Evolutionary conservation across 106 monocot species (phyloP), one percentile per base, ranked within the genome.

Genomic region (Apostasia ramifera): DNA sequence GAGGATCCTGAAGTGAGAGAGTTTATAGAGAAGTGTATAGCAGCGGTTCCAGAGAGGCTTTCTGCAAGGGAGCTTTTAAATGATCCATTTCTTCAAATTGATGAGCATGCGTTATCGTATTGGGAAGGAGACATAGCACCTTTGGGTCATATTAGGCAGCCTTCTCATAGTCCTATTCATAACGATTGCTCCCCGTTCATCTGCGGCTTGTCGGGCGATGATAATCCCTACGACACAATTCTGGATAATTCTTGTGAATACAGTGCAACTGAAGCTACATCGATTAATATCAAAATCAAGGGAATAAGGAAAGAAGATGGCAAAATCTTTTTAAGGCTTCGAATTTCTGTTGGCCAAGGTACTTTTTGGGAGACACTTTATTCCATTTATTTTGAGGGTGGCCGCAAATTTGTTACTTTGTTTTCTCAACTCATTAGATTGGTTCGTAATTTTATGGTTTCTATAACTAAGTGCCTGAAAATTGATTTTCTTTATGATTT

Each of bases 11-110:
- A 81, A 49, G 87, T 88, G 68, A 75, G 78, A 62, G 53, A 47
- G 59, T 88, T 88, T n/a, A 68, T 88, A 1, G 87, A 88, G 60
- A 83, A 83, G 68, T 88, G 87, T 66, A 41, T 88, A 44, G 83
- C 59, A 3, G 47, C 78, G 13, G 80, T 65, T 1, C 75, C 81
- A 9, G 8, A 53, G 42, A 80, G 87, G 69, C 68, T 78, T 2
- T 72, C 87, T 11, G 81, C 87, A 10, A 80, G 66, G 52, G 83
- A 88, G 72, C 74, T 88, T 53, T 56, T 88, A 41, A 72, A 77
- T 13, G 87, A 88, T 51, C 83, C 78, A 1, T 90, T 90, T 70
- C 80, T 90, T 12, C 83, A 76, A 66, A 66, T 61, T 53, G 70
- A 80, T 54, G 80, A 68, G 54, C 64, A 1, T 41, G 65, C 54